Conservation (phyloP, 164 flowering plant species). For the Liquidambar formosana region DNA sequence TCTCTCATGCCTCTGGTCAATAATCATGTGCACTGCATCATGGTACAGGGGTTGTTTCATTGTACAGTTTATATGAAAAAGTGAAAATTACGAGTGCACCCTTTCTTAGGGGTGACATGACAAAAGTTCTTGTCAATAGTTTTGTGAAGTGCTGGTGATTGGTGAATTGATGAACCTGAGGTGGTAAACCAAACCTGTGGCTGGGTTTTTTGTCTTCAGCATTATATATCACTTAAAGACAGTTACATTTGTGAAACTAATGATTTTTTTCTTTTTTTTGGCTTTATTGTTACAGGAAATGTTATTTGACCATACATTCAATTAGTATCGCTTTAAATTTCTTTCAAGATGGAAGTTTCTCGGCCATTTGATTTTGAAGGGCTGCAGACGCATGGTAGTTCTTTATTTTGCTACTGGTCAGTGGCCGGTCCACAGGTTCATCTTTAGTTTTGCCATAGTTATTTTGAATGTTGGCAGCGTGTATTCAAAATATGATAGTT, state of each 20-base stretch:
- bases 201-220: not conserved
- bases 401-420: slow-evolving; percentile 2
- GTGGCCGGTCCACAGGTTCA: slow-evolving; percentile 9
- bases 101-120: too few relatives aligned
- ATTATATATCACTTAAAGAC: not conserved
- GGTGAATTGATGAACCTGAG: not conserved
- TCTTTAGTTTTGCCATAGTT: slow-evolving; percentile 1
- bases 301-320: slow-evolving; percentile 29
- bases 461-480: slow-evolving; percentile 1
- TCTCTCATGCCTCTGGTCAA: not conserved
- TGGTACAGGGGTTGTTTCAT: not conserved
- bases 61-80: too few relatives aligned
- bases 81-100: too few relatives aligned
- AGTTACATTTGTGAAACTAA: not conserved
- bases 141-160: too few relatives aligned
- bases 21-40: not conserved
- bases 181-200: not conserved
- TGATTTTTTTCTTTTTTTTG: not conserved
- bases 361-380: slow-evolving; percentile 1
- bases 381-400: slow-evolving; percentile 9
- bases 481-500: not conserved
- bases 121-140: too few relatives aligned
- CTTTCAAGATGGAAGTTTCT: slow-evolving; percentile 5
- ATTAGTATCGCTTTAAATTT: slow-evolving; percentile 8
- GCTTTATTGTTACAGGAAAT: slow-evolving; percentile 39